Evolutionary conservation across 805 yeast species (phyloP).

Genomic region (Vanderwaltozyma yarrowii): DNA sequence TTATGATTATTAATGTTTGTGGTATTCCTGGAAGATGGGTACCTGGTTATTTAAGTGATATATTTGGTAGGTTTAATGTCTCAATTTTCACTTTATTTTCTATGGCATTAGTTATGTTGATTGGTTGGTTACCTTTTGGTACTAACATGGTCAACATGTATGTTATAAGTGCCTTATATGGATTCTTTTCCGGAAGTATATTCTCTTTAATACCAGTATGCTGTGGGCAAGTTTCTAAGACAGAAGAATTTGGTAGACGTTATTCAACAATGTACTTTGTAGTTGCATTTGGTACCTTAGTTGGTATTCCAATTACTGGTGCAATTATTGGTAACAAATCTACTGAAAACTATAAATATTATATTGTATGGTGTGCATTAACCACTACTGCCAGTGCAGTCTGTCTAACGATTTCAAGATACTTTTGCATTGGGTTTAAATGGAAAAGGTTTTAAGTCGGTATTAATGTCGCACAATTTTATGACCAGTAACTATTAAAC

Average conservation of each 20-base stretch:
- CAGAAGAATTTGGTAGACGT: slow-evolving; percentile 42
- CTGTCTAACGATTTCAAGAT: slow-evolving; percentile 37
- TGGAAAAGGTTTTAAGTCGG: slow-evolving; percentile 21
- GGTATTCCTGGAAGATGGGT: slow-evolving; percentile 37
- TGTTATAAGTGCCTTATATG: slow-evolving; percentile 39
- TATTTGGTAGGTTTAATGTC: slow-evolving; percentile 44
- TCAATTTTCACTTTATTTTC: slow-evolving; percentile 30
- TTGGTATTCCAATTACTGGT: slow-evolving; percentile 42
- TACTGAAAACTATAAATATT: slow-evolving; percentile 27
- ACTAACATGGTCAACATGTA: slow-evolving; percentile 27
- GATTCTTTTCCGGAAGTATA: slow-evolving; percentile 45
- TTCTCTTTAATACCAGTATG: slow-evolving; percentile 49
- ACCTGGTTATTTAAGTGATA: slow-evolving; percentile 37
- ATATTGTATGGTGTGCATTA: slow-evolving; percentile 29
- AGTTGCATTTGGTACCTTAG: slow-evolving; percentile 45
- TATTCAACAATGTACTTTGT: slow-evolving; percentile 50
- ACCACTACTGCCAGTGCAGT: slow-evolving; percentile 31
- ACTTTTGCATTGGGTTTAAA: slow-evolving; percentile 35
- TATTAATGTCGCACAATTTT: neutral
- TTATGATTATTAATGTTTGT: slow-evolving; percentile 35
- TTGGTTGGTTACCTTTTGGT: slow-evolving; percentile 33
- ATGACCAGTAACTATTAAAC: too few species aligned
- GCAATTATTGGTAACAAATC: slow-evolving; percentile 36
- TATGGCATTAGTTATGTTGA: slow-evolving; percentile 26
- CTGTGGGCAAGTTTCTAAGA: slow-evolving; percentile 46